These are phyloP conservation scores for Apiospora arundinis DNA, from an alignment of 2,329 filamentous ascomycete genomes.

Conservation along the genomic window DNA sequence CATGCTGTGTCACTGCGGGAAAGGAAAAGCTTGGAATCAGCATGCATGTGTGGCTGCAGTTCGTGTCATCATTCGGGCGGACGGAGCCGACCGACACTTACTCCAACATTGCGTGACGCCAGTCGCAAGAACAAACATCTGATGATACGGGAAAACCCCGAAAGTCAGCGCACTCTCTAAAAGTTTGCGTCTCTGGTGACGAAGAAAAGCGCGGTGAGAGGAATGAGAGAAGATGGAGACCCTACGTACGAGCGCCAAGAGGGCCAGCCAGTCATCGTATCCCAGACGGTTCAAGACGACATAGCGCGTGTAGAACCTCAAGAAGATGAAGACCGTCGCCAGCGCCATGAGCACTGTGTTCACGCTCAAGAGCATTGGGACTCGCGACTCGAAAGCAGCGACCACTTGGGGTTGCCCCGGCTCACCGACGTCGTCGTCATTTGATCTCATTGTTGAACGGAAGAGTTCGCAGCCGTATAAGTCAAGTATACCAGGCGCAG, in stretches of 20 bases:
- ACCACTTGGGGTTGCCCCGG: background rate
- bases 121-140: slow-evolving; percentile 16
- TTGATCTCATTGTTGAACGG: background rate
- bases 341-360: background rate
- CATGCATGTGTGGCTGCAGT: background rate
- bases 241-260: slow-evolving; percentile 29
- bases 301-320: slow-evolving; percentile 19
- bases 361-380: background rate
- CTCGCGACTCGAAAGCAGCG: background rate
- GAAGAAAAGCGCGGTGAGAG: too few relatives aligned
- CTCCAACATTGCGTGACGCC: background rate
- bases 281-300: slow-evolving; percentile 13
- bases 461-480: background rate
- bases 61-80: background rate
- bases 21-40: background rate
- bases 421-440: too few relatives aligned
- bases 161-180: background rate
- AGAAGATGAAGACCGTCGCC: background rate
- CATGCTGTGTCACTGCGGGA: background rate
- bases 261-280: slow-evolving; percentile 9
- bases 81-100: background rate
- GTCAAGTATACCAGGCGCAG: background rate
- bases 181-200: background rate
- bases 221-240: slow-evolving; percentile 19
- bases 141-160: background rate